These are phyloP conservation scores for Elongisporangium senticosum DNA, from an alignment of 352 stramenopile species.

Conservation along the genomic window DNA sequence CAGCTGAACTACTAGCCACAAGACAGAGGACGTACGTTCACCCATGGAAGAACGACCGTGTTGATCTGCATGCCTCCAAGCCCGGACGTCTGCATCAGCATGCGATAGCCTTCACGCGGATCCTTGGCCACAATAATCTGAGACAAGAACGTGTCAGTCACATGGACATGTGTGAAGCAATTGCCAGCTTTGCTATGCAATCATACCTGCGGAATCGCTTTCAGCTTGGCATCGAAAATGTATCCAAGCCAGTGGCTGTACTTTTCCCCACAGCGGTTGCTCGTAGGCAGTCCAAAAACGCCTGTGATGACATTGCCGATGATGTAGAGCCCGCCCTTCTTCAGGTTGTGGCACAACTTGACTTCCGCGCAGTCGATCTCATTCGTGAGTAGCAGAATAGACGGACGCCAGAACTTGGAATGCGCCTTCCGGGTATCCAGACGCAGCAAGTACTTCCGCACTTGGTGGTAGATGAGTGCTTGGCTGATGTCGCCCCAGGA, in stretches of 20 bases:
- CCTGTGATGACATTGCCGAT: slow-evolving; percentile 51
- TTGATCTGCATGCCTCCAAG: slow-evolving; percentile 79
- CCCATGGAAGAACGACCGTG: slow-evolving; percentile 61
- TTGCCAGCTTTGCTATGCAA: not conserved
- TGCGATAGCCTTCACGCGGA: slow-evolving; percentile 43
- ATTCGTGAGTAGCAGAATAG: slow-evolving; percentile 58
- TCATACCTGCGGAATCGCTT: slow-evolving; percentile 40
- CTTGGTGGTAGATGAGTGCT: slow-evolving; percentile 82
- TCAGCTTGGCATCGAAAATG: slow-evolving; percentile 44
- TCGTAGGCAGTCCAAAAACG: slow-evolving; percentile 24
- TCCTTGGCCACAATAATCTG: slow-evolving; percentile 46
- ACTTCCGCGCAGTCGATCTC: slow-evolving; percentile 31
- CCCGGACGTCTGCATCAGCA: slow-evolving; percentile 59
- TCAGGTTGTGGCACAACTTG: slow-evolving; percentile 66
- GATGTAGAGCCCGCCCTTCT: slow-evolving; percentile 78
- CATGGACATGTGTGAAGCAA: not conserved
- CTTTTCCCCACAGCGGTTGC: slow-evolving; percentile 4
- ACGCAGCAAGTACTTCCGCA: slow-evolving; percentile 72
- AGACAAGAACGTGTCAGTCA: slow-evolving; percentile 1
- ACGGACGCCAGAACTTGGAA: slow-evolving; percentile 76
- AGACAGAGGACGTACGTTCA: slow-evolving; percentile 10
- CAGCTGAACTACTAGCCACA: slow-evolving; percentile 2
- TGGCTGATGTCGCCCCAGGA: slow-evolving; percentile 80
- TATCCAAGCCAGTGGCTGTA: slow-evolving; percentile 30
- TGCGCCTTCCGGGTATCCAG: slow-evolving; percentile 61